Conservation (phyloP, 345 rosid genomes). For the Corchorus olitorius region DNA sequence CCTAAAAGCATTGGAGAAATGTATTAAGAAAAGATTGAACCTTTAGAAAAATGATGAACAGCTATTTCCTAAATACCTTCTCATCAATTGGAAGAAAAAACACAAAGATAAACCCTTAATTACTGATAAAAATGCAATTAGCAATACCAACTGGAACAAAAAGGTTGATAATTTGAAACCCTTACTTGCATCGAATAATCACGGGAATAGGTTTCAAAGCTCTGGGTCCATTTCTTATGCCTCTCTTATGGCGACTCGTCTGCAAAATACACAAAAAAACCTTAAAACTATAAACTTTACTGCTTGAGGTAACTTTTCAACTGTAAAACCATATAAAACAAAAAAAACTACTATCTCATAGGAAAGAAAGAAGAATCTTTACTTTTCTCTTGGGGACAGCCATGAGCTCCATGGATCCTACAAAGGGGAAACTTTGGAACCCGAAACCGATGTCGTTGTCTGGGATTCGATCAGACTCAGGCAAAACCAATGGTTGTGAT, state of each 20-base stretch:
- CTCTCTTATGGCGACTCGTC: slow-evolving; percentile 78
- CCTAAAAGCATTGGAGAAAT: neutral
- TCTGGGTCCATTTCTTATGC: slow-evolving; percentile 88
- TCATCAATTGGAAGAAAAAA: too few species aligned
- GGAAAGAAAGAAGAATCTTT: neutral
- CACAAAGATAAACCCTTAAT: too few species aligned
- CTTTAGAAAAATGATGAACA: neutral
- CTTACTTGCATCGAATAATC: slow-evolving; percentile 86
- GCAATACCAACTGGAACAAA: too few species aligned
- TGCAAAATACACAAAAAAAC: slow-evolving; percentile 31
- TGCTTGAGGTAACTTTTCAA: too few species aligned
- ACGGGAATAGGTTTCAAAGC: slow-evolving; percentile 91
- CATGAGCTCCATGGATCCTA: slow-evolving; percentile 87
- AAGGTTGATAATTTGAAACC: neutral
- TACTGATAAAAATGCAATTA: too few species aligned
- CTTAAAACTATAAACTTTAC: neutral
- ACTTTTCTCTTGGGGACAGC: slow-evolving; percentile 80
- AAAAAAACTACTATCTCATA: neutral
- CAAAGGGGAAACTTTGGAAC: slow-evolving; percentile 44
- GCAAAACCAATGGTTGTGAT: slow-evolving; percentile 40
- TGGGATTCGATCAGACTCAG: slow-evolving; percentile 43
- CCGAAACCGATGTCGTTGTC: slow-evolving; percentile 38
- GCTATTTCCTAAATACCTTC: neutral
- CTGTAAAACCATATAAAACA: neutral
- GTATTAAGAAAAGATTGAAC: neutral